phyloP scores from a whole-genome alignment of 345 rosid genomes.

The Xanthoceras sorbifolium region DNA sequence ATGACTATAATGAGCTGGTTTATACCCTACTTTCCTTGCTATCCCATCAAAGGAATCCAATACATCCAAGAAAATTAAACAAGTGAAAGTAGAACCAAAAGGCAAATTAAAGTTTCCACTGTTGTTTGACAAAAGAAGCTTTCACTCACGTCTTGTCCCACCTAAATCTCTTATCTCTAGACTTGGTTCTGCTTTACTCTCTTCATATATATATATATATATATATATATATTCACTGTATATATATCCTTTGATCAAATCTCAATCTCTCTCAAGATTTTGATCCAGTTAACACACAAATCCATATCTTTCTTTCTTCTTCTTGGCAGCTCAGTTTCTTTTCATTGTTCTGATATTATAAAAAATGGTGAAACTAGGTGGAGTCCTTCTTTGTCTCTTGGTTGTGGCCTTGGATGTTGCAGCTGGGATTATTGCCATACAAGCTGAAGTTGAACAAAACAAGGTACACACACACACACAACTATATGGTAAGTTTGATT shows the following conservation, averaged over 20 bases:
- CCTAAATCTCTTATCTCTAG: constrained; percentile 4
- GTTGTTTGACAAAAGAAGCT: constrained; percentile 47
- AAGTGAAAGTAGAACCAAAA: constrained; percentile 13
- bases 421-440: constrained; percentile 87
- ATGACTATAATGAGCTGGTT: constrained; percentile 43
- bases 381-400: constrained; percentile 70
- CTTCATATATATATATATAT: neutral
- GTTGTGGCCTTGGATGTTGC: constrained; percentile 75
- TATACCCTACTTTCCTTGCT: constrained; percentile 61
- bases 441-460: constrained; percentile 87
- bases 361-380: constrained; percentile 63
- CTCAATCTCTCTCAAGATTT: too few species aligned
- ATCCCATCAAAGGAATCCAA: constrained; percentile 54
- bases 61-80: constrained; percentile 6
- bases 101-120: constrained; percentile 30
- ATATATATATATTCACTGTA: too few species aligned
- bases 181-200: constrained; percentile 7
- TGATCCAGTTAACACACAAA: neutral
- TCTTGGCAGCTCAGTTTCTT: constrained; percentile 1
- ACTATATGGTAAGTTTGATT: neutral
- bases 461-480: constrained; percentile 41
- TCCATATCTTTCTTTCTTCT: constrained; percentile 7
- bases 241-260: too few species aligned
- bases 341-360: neutral
- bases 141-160: constrained; percentile 32